Base-by-base conservation (phyloP, 129 eudicot genomes). In the Helichrysum umbraculigerum region DNA sequence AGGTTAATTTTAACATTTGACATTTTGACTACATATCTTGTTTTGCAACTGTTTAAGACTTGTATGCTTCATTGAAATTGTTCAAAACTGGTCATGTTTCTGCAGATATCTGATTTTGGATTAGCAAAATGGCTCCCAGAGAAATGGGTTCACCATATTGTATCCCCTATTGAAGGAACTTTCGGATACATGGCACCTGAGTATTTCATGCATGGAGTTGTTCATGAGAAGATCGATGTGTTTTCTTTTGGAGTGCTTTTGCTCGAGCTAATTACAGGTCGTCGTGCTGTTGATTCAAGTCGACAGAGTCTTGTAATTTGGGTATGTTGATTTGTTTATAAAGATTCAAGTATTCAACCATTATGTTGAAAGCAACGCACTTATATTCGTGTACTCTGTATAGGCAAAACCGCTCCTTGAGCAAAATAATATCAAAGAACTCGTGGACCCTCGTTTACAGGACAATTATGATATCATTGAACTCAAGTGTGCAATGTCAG, bases 101-200 rank as follows among this genome's bases (percentile, higher is more conserved):
- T 82, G 58, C 87, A 95, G 99, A 95, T 95, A 79, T 95, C 99
- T 21, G 99, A 95, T 76, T 95, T 91, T 34, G 99, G 99, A 57
- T 79, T 95, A 20, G 97, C 99, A 15, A 95, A 95, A 82, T 95
- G 99, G 99, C 96, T 95, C 28, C 99, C 99, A 0, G 97, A 91
- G 12, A 89, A 89, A 66, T 95, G 97, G 97, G 76, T 64, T 73
- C 90, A 91, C 68, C 97, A 87, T 85, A 89, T 89, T 29, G 96
- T 95, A 41, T 86, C 92, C 80, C 99, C 99, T 1, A 86, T 95
- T 34, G 99, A 95, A 82, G 99, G 99, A 51, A 95, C 99, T 56
- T 91, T 95, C 30, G 99, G 99, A 88, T 95, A 95, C 76, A 92
- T 95, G 96, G 92, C 99, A 34, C 99, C 99, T 10, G 99, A 95